Base-by-base conservation (phyloP, 2,329 filamentous ascomycete species). In the Curvularia lunata region DNA sequence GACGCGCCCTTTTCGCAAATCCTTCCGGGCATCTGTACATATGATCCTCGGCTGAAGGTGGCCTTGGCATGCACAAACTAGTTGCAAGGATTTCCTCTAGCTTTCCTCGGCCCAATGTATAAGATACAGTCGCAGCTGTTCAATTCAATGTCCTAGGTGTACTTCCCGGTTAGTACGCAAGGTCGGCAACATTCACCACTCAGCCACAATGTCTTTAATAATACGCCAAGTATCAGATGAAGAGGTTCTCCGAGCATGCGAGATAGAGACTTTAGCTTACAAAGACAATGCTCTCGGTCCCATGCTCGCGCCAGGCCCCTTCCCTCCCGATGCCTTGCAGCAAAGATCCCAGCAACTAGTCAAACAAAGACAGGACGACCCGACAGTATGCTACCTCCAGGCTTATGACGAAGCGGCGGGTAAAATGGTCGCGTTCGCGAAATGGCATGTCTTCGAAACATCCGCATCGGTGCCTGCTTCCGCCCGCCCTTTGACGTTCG, bases 381-480 rank as follows among this genome's bases (percentile, higher is more conserved):
- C 59, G 4, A 63, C 62, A 5, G 47, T 38, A 0, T 37, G 48
- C 5, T 70, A 66, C 27, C 30, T 71, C 4, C 67, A 74, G 52
- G 68, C 62, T 30, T 62, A 70, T 18, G 68, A 75, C 40, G 62
- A 66, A 46, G 64, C 63, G 4, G 64, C 63, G 1, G 58, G 58
- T 7, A 61, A 70, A n/a, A 65, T 71, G 50, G 63, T 72, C 4
- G 70, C 70, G 1, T 70, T 68, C 32, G 62, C 71, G 1, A 72
- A 74, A 47, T 75, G 70, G 70, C 59, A 69, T 42, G 40, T 76
- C 10, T 71, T 69, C 55, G 53, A 64, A 8, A 68, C 68, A 0
- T 28, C 65, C 4, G 59, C 67, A 19, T 54, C 57, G 0, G 63
- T 58, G 1, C 53, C 56, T 1, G 48, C 51, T 8, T 58, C 69